Conservation (phyloP, 106 monocot species). For the Dioscorea dumetorum region DNA sequence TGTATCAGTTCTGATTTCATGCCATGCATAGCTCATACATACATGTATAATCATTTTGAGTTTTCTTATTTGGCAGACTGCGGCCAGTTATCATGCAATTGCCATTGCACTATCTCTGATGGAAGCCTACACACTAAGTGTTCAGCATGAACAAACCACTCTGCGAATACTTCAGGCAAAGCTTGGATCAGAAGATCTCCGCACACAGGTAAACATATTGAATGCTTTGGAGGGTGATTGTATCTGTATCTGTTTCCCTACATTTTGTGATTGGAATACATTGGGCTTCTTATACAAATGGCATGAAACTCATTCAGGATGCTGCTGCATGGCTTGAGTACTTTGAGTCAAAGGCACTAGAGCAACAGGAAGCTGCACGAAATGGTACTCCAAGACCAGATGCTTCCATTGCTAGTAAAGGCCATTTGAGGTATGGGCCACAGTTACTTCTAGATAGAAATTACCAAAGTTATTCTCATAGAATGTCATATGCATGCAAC, state of each 20-base stretch:
- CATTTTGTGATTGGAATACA: too few relatives aligned
- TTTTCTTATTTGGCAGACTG: slow-evolving; percentile 51
- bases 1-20: background rate
- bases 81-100: slow-evolving; percentile 98
- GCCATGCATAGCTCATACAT: slow-evolving; percentile 2
- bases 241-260: too few relatives aligned
- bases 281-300: background rate
- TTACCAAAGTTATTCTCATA: too few relatives aligned
- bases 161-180: slow-evolving; percentile 87
- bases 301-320: slow-evolving; percentile 49
- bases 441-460: too few relatives aligned
- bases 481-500: too few relatives aligned
- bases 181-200: slow-evolving; percentile 90
- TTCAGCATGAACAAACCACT: slow-evolving; percentile 96
- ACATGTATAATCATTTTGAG: slow-evolving; percentile 4
- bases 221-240: background rate
- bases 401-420: slow-evolving; percentile 97
- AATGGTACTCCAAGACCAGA: slow-evolving; percentile 97
- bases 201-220: slow-evolving; percentile 59
- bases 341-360: slow-evolving; percentile 86
- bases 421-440: slow-evolving; percentile 68
- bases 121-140: slow-evolving; percentile 94
- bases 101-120: slow-evolving; percentile 94
- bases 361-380: slow-evolving; percentile 92
- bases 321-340: slow-evolving; percentile 99